A percentile compares a stretch with the other conserved stretches of the same genome.
phyloP scores from a whole-genome alignment of 345 rosid species.

The Citrus inodora region DNA sequence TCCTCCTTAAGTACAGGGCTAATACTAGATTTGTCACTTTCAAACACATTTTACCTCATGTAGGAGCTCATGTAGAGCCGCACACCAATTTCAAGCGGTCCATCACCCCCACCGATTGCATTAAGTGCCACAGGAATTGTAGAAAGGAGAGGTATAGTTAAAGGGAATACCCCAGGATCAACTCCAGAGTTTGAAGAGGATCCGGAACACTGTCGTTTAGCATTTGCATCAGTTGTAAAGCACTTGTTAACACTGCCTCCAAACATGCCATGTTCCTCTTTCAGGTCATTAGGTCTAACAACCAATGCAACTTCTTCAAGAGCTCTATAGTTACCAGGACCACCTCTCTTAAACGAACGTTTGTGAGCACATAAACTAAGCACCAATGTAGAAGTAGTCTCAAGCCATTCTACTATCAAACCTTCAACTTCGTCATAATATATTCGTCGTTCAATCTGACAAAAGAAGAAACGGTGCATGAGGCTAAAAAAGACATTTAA shows the following conservation, averaged over 20 bases:
- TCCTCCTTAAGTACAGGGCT: slow-evolving; percentile 10
- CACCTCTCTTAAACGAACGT: slow-evolving; percentile 44
- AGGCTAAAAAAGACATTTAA: background rate
- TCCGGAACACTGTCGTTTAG: background rate
- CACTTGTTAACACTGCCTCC: slow-evolving; percentile 2
- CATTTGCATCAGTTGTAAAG: slow-evolving; percentile 1
- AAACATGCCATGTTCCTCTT: slow-evolving; percentile 22
- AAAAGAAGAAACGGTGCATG: background rate
- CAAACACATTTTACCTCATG: slow-evolving; percentile 28
- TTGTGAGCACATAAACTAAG: slow-evolving; percentile 35
- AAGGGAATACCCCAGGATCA: slow-evolving; percentile 61
- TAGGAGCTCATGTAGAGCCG: slow-evolving; percentile 77
- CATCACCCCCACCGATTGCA: slow-evolving; percentile 79
- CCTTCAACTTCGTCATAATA: slow-evolving; percentile 80
- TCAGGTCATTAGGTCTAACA: slow-evolving; percentile 45
- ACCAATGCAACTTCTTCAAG: slow-evolving; percentile 56
- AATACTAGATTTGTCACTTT: slow-evolving; percentile 11
- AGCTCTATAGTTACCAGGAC: slow-evolving; percentile 35
- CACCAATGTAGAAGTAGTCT: slow-evolving; percentile 76
- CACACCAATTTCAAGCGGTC: slow-evolving; percentile 69
- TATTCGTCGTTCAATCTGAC: slow-evolving; percentile 79
- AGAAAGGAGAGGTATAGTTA: slow-evolving; percentile 61
- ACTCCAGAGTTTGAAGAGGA: slow-evolving; percentile 21
- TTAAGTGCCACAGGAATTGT: slow-evolving; percentile 78
- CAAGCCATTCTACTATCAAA: slow-evolving; percentile 71